These are phyloP conservation scores for Diplodia corticola DNA, from an alignment of 2,329 filamentous ascomycete species.

Conservation along the genomic window DNA sequence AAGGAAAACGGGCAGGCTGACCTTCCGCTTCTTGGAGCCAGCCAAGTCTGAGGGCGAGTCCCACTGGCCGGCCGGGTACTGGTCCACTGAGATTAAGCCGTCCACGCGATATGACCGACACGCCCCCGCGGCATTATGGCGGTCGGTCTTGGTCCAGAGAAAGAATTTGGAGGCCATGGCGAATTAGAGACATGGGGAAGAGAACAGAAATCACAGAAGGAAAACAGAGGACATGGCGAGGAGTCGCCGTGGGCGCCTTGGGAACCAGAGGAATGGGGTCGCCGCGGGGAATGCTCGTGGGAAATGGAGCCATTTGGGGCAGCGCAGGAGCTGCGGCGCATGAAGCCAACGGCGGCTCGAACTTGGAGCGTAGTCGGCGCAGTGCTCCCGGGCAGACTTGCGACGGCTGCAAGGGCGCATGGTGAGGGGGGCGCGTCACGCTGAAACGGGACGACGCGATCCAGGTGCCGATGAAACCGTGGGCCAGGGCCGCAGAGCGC, in stretches of 20 bases:
- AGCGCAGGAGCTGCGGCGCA: not conserved
- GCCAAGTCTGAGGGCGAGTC: conserved; percentile 25
- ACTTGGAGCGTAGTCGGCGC: not conserved
- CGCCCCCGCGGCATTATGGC: conserved; percentile 32
- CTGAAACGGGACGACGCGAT: conserved; percentile 12
- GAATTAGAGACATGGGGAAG: conserved; percentile 7
- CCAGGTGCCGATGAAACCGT: conserved; percentile 1
- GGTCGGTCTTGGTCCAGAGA: conserved; percentile 47
- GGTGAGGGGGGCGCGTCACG: conserved; percentile 2
- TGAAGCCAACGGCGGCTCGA: not conserved
- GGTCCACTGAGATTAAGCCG: conserved; percentile 42
- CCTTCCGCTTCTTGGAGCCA: conserved; percentile 20
- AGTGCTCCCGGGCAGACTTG: conserved; percentile 2
- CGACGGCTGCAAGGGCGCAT: conserved; percentile 13
- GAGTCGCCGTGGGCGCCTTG: not conserved
- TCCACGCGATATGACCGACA: conserved; percentile 35
- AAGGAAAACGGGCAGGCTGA: not conserved
- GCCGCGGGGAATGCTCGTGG: not conserved
- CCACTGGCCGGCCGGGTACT: conserved; percentile 26
- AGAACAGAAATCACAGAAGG: not conserved
- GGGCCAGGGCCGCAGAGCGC: not conserved
- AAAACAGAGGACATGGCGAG: not conserved
- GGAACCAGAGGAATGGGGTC: conserved; percentile 9
- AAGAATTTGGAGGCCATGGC: conserved; percentile 45
- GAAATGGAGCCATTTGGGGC: conserved; percentile 5